Evolutionary conservation across 83 land plant species (phyloP), one percentile per base, ranked within the genome.

Genomic region (Picea abies): DNA sequence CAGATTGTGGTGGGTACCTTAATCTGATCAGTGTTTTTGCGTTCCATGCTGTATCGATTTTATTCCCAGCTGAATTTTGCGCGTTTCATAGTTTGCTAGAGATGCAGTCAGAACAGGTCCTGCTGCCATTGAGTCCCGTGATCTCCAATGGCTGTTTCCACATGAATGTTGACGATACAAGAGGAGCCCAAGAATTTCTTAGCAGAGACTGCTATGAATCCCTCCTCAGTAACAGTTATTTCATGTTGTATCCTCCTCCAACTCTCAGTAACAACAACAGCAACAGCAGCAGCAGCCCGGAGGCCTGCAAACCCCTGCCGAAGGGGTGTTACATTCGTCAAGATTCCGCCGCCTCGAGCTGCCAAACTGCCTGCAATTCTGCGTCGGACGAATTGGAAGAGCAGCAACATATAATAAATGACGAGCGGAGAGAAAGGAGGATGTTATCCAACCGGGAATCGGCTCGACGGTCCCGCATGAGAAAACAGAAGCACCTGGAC

Each of bases 401-500:
- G 23, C 22, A 78, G 9, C 29, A 15, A 5, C 23, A 29, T 20
- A 9, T 47, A 23, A 29, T 64, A n/a, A 62, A 80, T 41, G 89
- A 89, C 22, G 91, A 87, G 82, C 60, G 91, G 75, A 79, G 56
- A 66, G 78, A 82, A 79, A 39, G 91, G 25, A 26, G 91, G 56
- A 89, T 86, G 91, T 82, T 89, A 4, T 89, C 91, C 9, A 89
- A 89, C 61, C 26, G 91, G 37, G 91, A 89, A 69, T 89, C 89
- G 19, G 91, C 91, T 0, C 81, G 91, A 0, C 75, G 89, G 49
- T 87, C 91, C 6, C 63, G 91, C 80, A 89, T 89, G 91, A 58
- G 91, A 60, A 89, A 89, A 29, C 91, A 89, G 89, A 86, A 68
- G 82, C 91, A 89, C 79, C 84, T 89, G n/a, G 91, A 89, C 60